phyloP scores from a whole-genome alignment of 192 early-diverging fungal genomes.

The Coemansia sp. region DNA sequence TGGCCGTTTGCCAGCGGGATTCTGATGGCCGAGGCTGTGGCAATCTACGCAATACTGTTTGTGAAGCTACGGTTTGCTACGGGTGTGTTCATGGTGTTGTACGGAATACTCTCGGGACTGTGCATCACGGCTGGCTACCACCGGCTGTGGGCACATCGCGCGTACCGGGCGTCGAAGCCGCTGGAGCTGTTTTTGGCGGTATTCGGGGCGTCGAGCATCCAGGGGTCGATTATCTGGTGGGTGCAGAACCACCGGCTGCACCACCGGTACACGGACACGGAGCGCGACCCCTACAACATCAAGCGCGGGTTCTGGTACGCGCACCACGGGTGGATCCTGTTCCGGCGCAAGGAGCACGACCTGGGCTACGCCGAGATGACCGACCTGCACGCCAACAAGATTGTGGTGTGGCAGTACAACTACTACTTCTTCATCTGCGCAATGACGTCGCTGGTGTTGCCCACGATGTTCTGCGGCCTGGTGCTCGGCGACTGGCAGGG shows the following conservation, averaged over 20 bases:
- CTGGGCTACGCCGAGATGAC: conserved; percentile 77
- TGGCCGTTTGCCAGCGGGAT: conserved; percentile 54
- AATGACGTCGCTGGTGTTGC: conserved; percentile 74
- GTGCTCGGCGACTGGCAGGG: conserved; percentile 74
- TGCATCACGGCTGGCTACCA: conserved; percentile 91
- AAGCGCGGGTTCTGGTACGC: conserved; percentile 77
- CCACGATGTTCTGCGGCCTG: conserved; percentile 76
- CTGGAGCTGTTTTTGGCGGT: conserved; percentile 58
- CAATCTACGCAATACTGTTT: conserved; percentile 70
- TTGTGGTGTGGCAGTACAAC: conserved; percentile 73
- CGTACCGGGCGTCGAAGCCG: conserved; percentile 61
- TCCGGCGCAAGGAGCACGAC: conserved; percentile 63
- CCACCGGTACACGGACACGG: conserved; percentile 83
- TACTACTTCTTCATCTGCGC: conserved; percentile 67
- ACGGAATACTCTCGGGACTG: conserved; percentile 73
- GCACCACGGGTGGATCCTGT: conserved; percentile 81
- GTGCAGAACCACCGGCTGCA: conserved; percentile 78
- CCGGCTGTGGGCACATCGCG: conserved; percentile 73
- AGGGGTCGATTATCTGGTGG: conserved; percentile 86
- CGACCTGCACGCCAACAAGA: conserved; percentile 66
- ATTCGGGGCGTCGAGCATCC: conserved; percentile 65
- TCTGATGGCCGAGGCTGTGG: conserved; percentile 57
- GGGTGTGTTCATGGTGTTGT: conserved; percentile 33
- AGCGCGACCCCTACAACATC: conserved; percentile 79
- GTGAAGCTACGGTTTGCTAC: conserved; percentile 70